phyloP scores from a whole-genome alignment of 805 yeast genomes.

The Naumovozyma baii region DNA sequence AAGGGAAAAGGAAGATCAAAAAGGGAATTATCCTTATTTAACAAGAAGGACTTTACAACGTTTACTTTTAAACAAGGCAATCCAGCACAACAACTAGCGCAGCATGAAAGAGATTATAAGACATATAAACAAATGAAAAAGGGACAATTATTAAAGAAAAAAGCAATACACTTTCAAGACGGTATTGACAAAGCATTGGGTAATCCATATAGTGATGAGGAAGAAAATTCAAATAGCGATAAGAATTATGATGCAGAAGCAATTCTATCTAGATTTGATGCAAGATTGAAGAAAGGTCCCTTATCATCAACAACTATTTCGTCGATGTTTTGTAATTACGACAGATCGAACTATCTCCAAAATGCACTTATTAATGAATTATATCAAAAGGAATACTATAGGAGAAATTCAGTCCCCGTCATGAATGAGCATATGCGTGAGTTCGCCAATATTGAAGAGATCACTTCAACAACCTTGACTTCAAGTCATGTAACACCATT shows the following conservation, averaged over 20 bases:
- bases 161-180: not conserved
- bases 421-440: conserved; percentile 6
- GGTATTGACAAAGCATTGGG: not conserved
- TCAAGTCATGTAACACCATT: not conserved
- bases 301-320: conserved; percentile 1
- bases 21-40: conserved; percentile 9
- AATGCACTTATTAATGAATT: conserved; percentile 7
- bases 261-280: not conserved
- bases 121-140: not conserved
- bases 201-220: not conserved
- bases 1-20: conserved; percentile 39
- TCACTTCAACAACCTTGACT: not conserved
- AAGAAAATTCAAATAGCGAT: not conserved
- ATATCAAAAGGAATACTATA: conserved; percentile 19
- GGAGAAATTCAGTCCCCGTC: conserved; percentile 23
- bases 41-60: conserved; percentile 11
- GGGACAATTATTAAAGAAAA: not conserved
- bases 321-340: conserved; percentile 8
- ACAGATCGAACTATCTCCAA: conserved; percentile 1
- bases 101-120: conserved; percentile 6
- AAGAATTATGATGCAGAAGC: not conserved
- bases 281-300: not conserved
- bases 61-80: conserved; percentile 18
- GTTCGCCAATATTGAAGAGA: not conserved
- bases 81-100: conserved; percentile 13